These are phyloP conservation scores for Aspergillus fumigatiaffinis DNA, from an alignment of 2,329 filamentous ascomycete genomes.

Conservation along the genomic window DNA sequence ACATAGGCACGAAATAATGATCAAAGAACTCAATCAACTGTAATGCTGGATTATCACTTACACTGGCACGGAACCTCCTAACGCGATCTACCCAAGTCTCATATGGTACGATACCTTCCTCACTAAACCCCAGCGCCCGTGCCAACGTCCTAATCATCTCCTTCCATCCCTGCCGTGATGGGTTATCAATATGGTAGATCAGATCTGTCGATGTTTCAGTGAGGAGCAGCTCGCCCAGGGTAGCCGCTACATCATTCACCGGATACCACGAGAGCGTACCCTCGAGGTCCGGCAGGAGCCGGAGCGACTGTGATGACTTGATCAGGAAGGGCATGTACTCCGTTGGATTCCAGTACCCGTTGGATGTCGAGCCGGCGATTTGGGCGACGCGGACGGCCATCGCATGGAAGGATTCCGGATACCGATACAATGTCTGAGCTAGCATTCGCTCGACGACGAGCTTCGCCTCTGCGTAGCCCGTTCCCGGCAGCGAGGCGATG, in stretches of 20 bases:
- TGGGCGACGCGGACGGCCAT: conserved; percentile 49
- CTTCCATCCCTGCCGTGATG: conserved; percentile 40
- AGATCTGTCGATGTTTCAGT: conserved; percentile 20
- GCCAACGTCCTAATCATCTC: conserved; percentile 32
- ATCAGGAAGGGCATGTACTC: conserved; percentile 51
- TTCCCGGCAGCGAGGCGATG: conserved; percentile 41
- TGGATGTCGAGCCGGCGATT: conserved; percentile 48
- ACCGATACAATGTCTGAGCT: conserved; percentile 43
- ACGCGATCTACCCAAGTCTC: conserved; percentile 39
- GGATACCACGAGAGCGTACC: conserved; percentile 46
- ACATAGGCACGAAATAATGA: conserved; percentile 39
- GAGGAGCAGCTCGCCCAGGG: conserved; percentile 32
- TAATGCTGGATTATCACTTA: conserved; percentile 27
- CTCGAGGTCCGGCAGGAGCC: conserved; percentile 39
- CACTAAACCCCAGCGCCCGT: conserved; percentile 28
- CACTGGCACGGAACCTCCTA: conserved; percentile 10
- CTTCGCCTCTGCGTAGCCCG: conserved; percentile 52
- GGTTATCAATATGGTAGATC: conserved; percentile 48
- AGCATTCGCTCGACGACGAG: conserved; percentile 50
- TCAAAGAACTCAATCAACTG: conserved; percentile 29
- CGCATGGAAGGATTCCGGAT: conserved; percentile 41
- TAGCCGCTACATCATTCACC: conserved; percentile 40
- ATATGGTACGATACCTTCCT: conserved; percentile 33
- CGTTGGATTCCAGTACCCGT: conserved; percentile 52
- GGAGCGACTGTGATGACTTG: conserved; percentile 48